A percentile compares a stretch with the other conserved stretches of the same genome.
Evolutionary conservation across 352 stramenopile species (phyloP).

Genomic region (Phytophthora melonis): DNA sequence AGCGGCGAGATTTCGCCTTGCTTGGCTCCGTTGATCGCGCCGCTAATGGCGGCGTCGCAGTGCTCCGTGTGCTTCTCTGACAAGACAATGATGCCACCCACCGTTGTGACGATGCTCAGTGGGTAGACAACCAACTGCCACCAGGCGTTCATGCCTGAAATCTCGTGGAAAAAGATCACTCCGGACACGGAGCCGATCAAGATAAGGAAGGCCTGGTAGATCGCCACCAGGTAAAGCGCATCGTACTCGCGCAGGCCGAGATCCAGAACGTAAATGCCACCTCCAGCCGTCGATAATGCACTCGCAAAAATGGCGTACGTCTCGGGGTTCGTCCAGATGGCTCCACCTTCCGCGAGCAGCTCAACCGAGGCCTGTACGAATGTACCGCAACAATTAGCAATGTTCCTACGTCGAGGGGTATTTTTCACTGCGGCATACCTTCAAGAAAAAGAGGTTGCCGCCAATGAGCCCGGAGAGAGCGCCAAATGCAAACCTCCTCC

Average conservation of each 20-base stretch:
- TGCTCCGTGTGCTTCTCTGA: slow-evolving; percentile 83
- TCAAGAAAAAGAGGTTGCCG: slow-evolving; percentile 90
- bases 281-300: slow-evolving; percentile 71
- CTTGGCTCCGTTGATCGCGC: slow-evolving; percentile 42
- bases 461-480: slow-evolving; percentile 82
- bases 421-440: no score
- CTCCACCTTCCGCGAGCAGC: slow-evolving; percentile 76
- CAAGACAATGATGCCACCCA: slow-evolving; percentile 82
- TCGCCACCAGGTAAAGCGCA: slow-evolving; percentile 86
- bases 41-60: slow-evolving; percentile 47
- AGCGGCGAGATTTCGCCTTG: slow-evolving; percentile 61
- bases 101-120: slow-evolving; percentile 79
- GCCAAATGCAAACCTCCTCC: slow-evolving; percentile 83
- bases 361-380: slow-evolving; percentile 78
- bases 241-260: slow-evolving; percentile 85
- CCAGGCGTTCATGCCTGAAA: slow-evolving; percentile 81
- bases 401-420: no score
- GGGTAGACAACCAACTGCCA: slow-evolving; percentile 85
- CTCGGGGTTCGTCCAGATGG: slow-evolving; percentile 67
- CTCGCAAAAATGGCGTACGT: slow-evolving; percentile 80
- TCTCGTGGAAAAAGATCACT: slow-evolving; percentile 91
- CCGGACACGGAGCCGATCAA: slow-evolving; percentile 86
- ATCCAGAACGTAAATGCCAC: slow-evolving; percentile 86
- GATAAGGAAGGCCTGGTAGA: slow-evolving; percentile 89
- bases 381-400: no score